phyloP scores from a whole-genome alignment of 352 stramenopile species.

The Pythium apleroticum region DNA sequence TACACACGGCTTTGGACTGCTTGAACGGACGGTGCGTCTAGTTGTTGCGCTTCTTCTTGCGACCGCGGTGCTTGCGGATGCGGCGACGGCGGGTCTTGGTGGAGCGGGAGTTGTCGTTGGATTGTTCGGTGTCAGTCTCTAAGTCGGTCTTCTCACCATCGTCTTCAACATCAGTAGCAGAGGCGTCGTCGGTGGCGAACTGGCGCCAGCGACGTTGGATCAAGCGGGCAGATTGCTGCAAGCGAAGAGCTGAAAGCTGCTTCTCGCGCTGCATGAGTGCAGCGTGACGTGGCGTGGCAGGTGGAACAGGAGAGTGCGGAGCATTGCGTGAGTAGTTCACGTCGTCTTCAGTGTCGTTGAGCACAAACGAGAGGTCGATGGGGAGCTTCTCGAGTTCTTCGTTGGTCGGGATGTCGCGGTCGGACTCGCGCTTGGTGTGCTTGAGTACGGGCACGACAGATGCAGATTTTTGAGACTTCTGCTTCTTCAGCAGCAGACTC shows the following conservation, averaged over 20 bases:
- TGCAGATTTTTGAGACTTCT: constrained; percentile 34
- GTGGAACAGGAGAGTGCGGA: constrained; percentile 3
- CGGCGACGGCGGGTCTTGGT: constrained; percentile 27
- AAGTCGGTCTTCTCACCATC: constrained; percentile 26
- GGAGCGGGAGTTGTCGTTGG: constrained; percentile 10
- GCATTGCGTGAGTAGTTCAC: constrained; percentile 1
- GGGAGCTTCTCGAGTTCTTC: constrained; percentile 30
- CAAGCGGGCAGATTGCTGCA: constrained; percentile 24
- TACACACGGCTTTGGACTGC: neutral
- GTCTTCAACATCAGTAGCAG: constrained; percentile 5
- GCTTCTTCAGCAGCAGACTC: constrained; percentile 22
- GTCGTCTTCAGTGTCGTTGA: constrained; percentile 24
- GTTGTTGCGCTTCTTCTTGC: constrained; percentile 32
- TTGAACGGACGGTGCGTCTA: constrained; percentile 6
- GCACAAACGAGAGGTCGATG: constrained; percentile 33
- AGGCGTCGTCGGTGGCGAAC: constrained; percentile 7
- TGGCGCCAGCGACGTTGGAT: constrained; percentile 31
- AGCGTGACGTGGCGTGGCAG: constrained; percentile 12
- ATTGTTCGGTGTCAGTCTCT: constrained; percentile 25
- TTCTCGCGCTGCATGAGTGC: constrained; percentile 13
- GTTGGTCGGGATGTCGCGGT: constrained; percentile 34
- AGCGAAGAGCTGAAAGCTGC: constrained; percentile 20
- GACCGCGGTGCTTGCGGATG: constrained; percentile 32
- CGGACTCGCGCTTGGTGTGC: neutral
- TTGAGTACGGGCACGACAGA: constrained; percentile 23